Evolutionary conservation across 257 asterid genomes (phyloP).

Genomic region (Rehmannia glutinosa): DNA sequence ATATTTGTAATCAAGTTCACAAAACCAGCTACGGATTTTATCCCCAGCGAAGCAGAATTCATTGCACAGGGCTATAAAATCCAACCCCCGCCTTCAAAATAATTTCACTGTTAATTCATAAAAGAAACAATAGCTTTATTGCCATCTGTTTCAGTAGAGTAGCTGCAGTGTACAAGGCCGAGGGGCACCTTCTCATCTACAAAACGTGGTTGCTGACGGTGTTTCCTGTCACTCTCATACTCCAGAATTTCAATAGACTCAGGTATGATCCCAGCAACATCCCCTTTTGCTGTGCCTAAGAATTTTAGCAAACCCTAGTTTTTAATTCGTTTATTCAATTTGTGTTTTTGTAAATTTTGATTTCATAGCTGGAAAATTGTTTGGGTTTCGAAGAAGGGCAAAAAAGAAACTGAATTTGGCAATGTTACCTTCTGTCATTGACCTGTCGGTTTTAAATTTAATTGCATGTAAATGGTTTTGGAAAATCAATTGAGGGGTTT

Average conservation of each 20-base stretch:
- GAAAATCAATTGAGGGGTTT: background rate
- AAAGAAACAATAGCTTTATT: background rate
- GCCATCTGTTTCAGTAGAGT: conserved; percentile 13
- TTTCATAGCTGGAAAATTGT: background rate
- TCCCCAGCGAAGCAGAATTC: conserved; percentile 8
- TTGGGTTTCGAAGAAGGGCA: background rate
- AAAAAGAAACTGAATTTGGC: background rate
- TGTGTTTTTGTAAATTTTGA: background rate
- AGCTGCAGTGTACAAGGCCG: conserved; percentile 13
- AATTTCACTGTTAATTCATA: background rate
- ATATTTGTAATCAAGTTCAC: background rate
- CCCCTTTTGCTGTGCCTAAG: background rate
- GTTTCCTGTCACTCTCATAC: conserved; percentile 8
- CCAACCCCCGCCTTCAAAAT: conserved; percentile 11
- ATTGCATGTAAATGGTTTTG: conserved; percentile 11
- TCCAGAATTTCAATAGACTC: conserved; percentile 13
- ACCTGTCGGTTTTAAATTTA: conserved; percentile 11
- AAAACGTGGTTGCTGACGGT: conserved; percentile 11
- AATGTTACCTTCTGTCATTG: conserved; percentile 8
- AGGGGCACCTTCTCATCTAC: conserved; percentile 5
- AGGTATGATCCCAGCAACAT: conserved; percentile 28
- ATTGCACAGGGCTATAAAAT: conserved; percentile 17
- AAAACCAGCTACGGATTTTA: background rate
- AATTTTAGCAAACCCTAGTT: conserved; percentile 22
- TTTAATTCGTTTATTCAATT: conserved; percentile 5